Evolutionary conservation across 2,329 filamentous ascomycete species (phyloP).

Genomic region (Paecilomyces variotii): DNA sequence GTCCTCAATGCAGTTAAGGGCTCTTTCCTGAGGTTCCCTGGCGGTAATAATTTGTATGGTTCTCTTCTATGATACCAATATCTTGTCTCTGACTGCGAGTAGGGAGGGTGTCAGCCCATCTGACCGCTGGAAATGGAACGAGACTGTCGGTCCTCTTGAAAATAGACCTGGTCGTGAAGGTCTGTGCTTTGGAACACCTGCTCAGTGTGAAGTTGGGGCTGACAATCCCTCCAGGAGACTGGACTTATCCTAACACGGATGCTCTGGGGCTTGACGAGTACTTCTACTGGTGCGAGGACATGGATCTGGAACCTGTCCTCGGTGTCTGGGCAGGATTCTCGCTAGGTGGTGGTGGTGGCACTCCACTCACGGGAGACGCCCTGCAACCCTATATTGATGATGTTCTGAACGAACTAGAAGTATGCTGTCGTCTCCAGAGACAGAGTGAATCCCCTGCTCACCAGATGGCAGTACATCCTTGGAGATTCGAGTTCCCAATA

Average conservation of each 20-base stretch:
- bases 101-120: conserved; percentile 21
- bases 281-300: conserved; percentile 53
- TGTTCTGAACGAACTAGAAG: conserved; percentile 54
- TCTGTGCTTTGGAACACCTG: not conserved
- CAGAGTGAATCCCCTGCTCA: not conserved
- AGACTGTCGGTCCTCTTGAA: conserved; percentile 33
- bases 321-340: conserved; percentile 52
- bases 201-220: not conserved
- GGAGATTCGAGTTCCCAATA: conserved; percentile 47
- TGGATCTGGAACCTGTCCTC: conserved; percentile 49
- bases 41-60: conserved; percentile 52
- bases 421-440: not conserved
- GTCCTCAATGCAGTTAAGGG: conserved; percentile 47
- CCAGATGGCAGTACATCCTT: conserved; percentile 49
- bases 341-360: conserved; percentile 46
- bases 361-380: conserved; percentile 40
- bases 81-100: conserved; percentile 2
- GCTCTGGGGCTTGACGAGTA: conserved; percentile 54
- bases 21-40: conserved; percentile 57
- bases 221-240: conserved; percentile 29
- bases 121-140: conserved; percentile 33
- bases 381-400: conserved; percentile 51
- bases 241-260: conserved; percentile 55
- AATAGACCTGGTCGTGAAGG: conserved; percentile 46
- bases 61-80: not conserved